Evolutionary conservation across 140 eudicot species (phyloP).

Genomic region (Senecio squalidus): DNA sequence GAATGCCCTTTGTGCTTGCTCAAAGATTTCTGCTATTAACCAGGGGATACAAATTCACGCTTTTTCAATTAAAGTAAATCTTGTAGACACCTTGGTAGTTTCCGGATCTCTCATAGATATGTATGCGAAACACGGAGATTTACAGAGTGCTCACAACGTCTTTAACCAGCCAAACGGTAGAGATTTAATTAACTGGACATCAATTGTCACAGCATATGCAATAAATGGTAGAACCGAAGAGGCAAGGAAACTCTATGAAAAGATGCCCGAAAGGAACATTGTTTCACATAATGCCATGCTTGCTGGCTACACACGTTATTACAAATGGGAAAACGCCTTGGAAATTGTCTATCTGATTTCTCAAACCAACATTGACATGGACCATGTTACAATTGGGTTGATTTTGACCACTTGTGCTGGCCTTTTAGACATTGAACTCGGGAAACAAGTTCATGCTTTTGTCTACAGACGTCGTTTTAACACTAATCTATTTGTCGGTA

Average conservation of each 20-base stretch:
- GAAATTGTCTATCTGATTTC: slow-evolving; percentile 36
- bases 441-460: slow-evolving; percentile 78
- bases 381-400: slow-evolving; percentile 54
- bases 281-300: slow-evolving; percentile 87
- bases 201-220: slow-evolving; percentile 72
- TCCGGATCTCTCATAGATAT: slow-evolving; percentile 60
- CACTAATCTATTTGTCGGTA: slow-evolving; percentile 44
- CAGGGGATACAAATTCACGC: slow-evolving; percentile 70
- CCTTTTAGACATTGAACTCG: slow-evolving; percentile 60
- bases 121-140: slow-evolving; percentile 57
- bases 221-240: slow-evolving; percentile 35
- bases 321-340: slow-evolving; percentile 59
- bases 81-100: slow-evolving; percentile 50
- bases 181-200: slow-evolving; percentile 53
- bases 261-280: slow-evolving; percentile 66
- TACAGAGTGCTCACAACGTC: slow-evolving; percentile 40
- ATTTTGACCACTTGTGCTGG: slow-evolving; percentile 54
- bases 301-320: slow-evolving; percentile 50
- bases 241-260: slow-evolving; percentile 59
- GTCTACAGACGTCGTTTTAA: slow-evolving; percentile 46
- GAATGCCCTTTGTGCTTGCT: slow-evolving; percentile 67
- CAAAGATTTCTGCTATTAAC: slow-evolving; percentile 30
- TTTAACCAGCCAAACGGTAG: slow-evolving; percentile 41
- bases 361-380: slow-evolving; percentile 25
- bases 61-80: slow-evolving; percentile 40